Evolutionary conservation across 2,329 filamentous ascomycete genomes (phyloP), one percentile per base, ranked within the genome.

Genomic region (Pseudohalonectria lignicola): DNA sequence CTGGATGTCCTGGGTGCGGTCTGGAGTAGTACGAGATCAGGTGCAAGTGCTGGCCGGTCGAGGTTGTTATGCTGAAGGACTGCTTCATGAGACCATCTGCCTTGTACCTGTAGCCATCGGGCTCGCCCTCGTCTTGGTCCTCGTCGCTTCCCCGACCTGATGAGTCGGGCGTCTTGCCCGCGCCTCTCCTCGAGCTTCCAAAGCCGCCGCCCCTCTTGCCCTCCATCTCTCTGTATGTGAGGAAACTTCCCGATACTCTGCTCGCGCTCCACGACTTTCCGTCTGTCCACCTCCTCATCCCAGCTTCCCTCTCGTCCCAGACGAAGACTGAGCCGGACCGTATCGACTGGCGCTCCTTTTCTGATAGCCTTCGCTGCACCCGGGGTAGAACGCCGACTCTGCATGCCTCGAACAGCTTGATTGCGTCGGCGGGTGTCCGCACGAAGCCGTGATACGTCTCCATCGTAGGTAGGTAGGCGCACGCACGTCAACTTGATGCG

Each of bases 221-320:
- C 61, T 98, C 92, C 92, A 98, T 98, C 57, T 98, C 92, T 29
- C 92, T 75, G 55, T 98, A 98, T 7, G 92, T 96, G 43, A 98
- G 63, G 58, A 98, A 98, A 64, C 92, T 96, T 37, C 92, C 92
- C 0, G 90, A 96, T 1, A 98, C 92, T 45, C 92, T 78, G 63
- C 90, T 96, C 25, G 92, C 92, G 54, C 90, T 96, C 92, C 92
- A 98, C 26, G 90, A 96, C 60, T 98, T 98, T 40, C 92, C 92
- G 52, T 98, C 92, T 1, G 92, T 98, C 92, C 92, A 98, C 60
- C 92, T 73, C 53, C 92, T 76, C 92, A 98, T 98, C 48, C 92
- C 92, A 10, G 92, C 92, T 66, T 98, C 92, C 50, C 90, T 73
- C 67, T 98, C 92, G 59, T 98, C 92, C 92, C 92, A 98, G n/a